phyloP scores from a whole-genome alignment of 148 eudicot species.

The Mesembryanthemum crystallinum region DNA sequence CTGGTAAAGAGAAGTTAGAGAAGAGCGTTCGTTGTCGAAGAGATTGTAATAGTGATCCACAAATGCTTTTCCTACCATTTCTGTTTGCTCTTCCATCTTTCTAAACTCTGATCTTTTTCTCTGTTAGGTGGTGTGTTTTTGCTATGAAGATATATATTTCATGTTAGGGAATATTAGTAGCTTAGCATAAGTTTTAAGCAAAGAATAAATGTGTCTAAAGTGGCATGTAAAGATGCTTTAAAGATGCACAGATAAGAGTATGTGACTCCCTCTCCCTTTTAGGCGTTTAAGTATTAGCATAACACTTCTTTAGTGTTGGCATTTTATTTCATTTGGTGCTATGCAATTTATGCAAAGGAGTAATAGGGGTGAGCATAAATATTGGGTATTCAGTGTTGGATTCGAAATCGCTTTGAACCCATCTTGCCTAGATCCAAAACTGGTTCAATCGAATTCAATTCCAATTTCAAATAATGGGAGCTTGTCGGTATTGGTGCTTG shows the following conservation, averaged over 20 bases:
- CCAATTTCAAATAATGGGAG: too few species aligned
- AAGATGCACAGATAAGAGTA: background rate
- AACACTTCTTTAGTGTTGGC: too few species aligned
- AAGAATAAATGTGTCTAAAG: conserved; percentile 21
- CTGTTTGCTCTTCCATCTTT: conserved; percentile 56
- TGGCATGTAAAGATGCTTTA: conserved; percentile 9
- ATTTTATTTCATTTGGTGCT: too few species aligned
- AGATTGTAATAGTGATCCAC: conserved; percentile 68
- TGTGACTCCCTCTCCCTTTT: too few species aligned
- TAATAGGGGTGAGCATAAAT: too few species aligned
- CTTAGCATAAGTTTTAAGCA: conserved; percentile 27
- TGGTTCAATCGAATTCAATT: too few species aligned
- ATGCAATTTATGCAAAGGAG: too few species aligned
- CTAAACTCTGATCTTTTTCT: background rate
- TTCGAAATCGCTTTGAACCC: too few species aligned
- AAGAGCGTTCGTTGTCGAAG: conserved; percentile 55
- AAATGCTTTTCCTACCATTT: conserved; percentile 67
- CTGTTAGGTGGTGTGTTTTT: background rate
- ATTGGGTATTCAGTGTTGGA: too few species aligned
- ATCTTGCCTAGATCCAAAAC: too few species aligned
- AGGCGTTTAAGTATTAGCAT: too few species aligned
- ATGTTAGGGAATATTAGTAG: conserved; percentile 22
- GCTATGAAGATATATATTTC: background rate
- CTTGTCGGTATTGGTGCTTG: too few species aligned
- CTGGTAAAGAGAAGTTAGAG: conserved; percentile 57